Evolutionary conservation across 257 asterid species (phyloP).

Genomic region (Striga asiatica): DNA sequence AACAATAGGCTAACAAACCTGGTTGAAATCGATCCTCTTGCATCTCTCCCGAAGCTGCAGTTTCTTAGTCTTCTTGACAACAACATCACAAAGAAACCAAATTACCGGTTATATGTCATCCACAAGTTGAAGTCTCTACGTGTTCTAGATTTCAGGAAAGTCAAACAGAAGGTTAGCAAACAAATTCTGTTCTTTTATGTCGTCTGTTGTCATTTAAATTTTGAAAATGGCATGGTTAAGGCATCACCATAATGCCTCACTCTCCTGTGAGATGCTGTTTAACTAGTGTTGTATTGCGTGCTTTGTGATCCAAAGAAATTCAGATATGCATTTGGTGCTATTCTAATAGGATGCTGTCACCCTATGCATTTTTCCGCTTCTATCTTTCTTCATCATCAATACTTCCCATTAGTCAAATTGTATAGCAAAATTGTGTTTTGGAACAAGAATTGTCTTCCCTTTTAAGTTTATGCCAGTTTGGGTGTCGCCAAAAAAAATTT

Average conservation of each 20-base stretch:
- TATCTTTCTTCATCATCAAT: not conserved
- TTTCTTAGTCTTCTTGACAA: conserved; percentile 89
- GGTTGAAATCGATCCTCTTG: conserved; percentile 91
- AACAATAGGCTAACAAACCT: conserved; percentile 88
- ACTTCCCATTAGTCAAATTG: not conserved
- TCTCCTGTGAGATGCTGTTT: not conserved
- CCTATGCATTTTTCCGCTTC: not conserved
- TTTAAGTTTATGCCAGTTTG: not conserved
- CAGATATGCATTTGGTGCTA: not conserved
- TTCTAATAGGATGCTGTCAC: not conserved
- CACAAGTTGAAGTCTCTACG: conserved; percentile 85
- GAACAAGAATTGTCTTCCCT: not conserved
- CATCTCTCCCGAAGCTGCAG: conserved; percentile 76
- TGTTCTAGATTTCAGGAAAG: conserved; percentile 85
- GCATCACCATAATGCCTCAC: not conserved
- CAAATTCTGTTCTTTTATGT: not conserved
- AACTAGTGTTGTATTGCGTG: not conserved
- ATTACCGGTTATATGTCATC: conserved; percentile 89
- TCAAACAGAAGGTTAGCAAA: conserved; percentile 72
- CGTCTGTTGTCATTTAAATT: not conserved
- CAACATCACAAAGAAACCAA: conserved; percentile 85
- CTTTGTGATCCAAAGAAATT: not conserved
- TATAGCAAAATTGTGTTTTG: not conserved
- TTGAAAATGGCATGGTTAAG: not conserved
- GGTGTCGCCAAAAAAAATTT: no score